Percentiles rank a stretch among this genome's conserved stretches.
Conservation (phyloP, 371 early-diverging fungal genomes). For the Smittium culicis region DNA sequence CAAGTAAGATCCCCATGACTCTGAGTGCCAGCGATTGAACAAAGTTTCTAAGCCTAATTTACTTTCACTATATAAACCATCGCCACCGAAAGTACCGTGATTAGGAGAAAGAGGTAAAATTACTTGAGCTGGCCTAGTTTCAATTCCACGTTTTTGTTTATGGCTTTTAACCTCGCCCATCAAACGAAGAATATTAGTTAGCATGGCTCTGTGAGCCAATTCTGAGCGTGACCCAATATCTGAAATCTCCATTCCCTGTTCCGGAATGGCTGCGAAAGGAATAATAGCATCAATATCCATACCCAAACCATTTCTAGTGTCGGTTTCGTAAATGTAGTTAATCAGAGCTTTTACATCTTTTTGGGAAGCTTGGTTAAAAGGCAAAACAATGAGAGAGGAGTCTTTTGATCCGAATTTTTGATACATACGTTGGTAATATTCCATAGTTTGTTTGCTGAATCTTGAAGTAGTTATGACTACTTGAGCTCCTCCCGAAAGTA, state of each 20-base stretch:
- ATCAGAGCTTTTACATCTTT: conserved; percentile 67
- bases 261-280: conserved; percentile 91
- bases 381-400: conserved; percentile 76
- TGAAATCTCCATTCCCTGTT: conserved; percentile 76
- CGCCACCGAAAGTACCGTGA: conserved; percentile 85
- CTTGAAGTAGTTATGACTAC: conserved; percentile 88
- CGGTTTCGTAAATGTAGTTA: conserved; percentile 68
- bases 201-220: conserved; percentile 53
- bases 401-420: conserved; percentile 77
- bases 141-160: conserved; percentile 64
- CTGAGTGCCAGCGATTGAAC: conserved; percentile 85
- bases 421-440: conserved; percentile 81
- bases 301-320: conserved; percentile 56
- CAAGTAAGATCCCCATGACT: conserved; percentile 83
- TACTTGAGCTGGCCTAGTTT: conserved; percentile 82
- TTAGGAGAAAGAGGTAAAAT: conserved; percentile 86
- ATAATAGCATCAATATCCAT: conserved; percentile 90
- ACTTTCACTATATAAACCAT: conserved; percentile 88
- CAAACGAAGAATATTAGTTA: conserved; percentile 36
- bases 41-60: conserved; percentile 84
- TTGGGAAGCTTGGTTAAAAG: conserved; percentile 87
- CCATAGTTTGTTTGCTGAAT: conserved; percentile 65
- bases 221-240: conserved; percentile 74
- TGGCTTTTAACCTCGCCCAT: conserved; percentile 52
- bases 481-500: conserved; percentile 79